Evolutionary conservation across 2,329 filamentous ascomycete genomes (phyloP), one percentile per base, ranked within the genome.

Genomic region (Fusarium guadeloupense): DNA sequence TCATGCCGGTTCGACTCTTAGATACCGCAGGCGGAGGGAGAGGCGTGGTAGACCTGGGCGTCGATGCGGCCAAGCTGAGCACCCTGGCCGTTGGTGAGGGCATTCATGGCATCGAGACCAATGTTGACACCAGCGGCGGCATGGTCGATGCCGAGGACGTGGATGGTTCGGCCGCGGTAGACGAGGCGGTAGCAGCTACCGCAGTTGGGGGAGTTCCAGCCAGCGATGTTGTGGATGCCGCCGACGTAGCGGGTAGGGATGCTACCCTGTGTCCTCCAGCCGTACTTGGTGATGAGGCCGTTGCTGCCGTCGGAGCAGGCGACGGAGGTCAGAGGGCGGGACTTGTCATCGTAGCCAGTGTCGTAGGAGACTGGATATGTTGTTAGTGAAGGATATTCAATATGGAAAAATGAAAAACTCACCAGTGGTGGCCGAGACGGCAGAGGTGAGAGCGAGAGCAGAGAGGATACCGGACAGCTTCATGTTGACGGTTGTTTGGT

Each of bases 301-400:
- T 91, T 88, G 59, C 60, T 40, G 49, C 89, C 89, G 70, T 91
- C 85, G 26, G 85, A 89, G 83, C 89, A 92, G 59, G 87, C 73
- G 38, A 92, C 81, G 6, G 70, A 73, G 28, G 76, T 80, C 49
- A 93, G 73, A 38, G 83, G 79, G 54, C 86, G 83, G 56, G 65
- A 64, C 39, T 72, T 73, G 61, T 88, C 78, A 71, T 93, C 90
- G 77, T 91, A 95, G 71, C 83, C 86, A 17, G 78, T 76, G 77
- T 93, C 90, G 76, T 88, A 94, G 63, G 88, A 89, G 70, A 93
- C 89, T 74, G 70, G 7, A 26, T 14, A 40, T 10, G n/a, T 9
- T 43, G 54, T 70, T 47, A 69, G 62, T 50, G 12, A 37, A 12
- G 6, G 31, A n/a, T 20, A 35, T n/a, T 30, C 37, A 17, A 33